phyloP scores from a whole-genome alignment of 768 basidiomycete genomes.

The Infundibulicybe gibba region DNA sequence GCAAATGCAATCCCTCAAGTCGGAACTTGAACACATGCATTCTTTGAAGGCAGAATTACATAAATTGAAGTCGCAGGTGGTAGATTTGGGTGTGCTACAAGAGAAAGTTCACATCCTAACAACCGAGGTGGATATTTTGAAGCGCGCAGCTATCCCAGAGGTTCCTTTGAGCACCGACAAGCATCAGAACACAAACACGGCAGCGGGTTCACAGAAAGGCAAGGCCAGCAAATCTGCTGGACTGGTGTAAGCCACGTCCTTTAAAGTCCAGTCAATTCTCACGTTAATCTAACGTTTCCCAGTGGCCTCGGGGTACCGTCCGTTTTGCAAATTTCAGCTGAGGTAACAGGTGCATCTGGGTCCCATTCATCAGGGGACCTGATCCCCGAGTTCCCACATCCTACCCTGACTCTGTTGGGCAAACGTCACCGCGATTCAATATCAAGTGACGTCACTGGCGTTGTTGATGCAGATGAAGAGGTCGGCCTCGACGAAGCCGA shows the following conservation, averaged over 20 bases:
- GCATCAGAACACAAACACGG: constrained; percentile 11
- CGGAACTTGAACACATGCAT: constrained; percentile 36
- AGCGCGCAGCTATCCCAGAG: constrained; percentile 15
- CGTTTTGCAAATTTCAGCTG: background rate
- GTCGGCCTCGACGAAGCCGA: constrained; percentile 31
- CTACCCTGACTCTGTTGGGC: constrained; percentile 49
- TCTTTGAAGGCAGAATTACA: constrained; percentile 27
- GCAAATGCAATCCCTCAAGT: constrained; percentile 43
- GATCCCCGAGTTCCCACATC: background rate
- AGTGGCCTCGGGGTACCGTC: constrained; percentile 21
- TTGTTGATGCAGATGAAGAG: constrained; percentile 39
- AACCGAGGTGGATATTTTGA: constrained; percentile 24
- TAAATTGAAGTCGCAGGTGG: constrained; percentile 28
- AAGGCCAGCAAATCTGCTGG: constrained; percentile 9
- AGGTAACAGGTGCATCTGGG: background rate
- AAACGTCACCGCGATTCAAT: constrained; percentile 59
- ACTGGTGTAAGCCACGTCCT: constrained; percentile 11
- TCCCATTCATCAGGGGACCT: background rate
- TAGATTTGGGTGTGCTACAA: constrained; percentile 28
- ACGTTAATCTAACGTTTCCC: background rate
- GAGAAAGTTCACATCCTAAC: constrained; percentile 31
- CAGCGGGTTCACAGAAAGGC: constrained; percentile 13
- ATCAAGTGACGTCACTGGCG: constrained; percentile 27
- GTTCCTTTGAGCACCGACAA: constrained; percentile 17
- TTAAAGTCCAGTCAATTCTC: background rate